phyloP scores from a whole-genome alignment of 108 stramenopile species.

The Fistulifera solaris region DNA sequence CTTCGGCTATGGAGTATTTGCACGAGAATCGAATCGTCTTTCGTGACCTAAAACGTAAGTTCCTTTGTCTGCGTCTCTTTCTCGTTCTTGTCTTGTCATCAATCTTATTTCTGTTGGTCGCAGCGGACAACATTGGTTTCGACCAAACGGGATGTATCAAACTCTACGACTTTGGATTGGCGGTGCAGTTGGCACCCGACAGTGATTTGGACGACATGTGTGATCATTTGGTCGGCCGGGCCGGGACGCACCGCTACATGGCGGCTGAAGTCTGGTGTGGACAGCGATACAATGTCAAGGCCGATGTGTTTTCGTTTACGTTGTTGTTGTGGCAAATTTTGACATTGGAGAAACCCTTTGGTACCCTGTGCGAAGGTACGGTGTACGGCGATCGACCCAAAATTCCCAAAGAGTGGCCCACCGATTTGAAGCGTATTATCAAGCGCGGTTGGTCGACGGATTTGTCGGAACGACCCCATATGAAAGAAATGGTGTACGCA shows the following conservation, averaged over 20 bases:
- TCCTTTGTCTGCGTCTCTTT: too few relatives aligned
- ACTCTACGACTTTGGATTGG: constrained; percentile 21
- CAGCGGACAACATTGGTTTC: constrained; percentile 44
- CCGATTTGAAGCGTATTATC: constrained; percentile 26
- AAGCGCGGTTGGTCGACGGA: constrained; percentile 36
- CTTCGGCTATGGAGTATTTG: constrained; percentile 43
- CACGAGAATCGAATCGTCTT: constrained; percentile 39
- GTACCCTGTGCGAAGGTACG: constrained; percentile 26
- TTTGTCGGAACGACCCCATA: constrained; percentile 26
- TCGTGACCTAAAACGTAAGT: constrained; percentile 66
- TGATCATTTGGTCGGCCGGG: constrained; percentile 12
- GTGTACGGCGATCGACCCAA: constrained; percentile 42
- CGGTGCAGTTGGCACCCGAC: background rate
- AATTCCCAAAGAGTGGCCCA: constrained; percentile 37
- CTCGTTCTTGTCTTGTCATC: too few relatives aligned
- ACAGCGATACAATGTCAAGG: constrained; percentile 53
- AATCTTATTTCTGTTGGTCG: too few relatives aligned
- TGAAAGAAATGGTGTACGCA: constrained; percentile 22
- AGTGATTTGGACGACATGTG: constrained; percentile 25
- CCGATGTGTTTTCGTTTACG: constrained; percentile 70
- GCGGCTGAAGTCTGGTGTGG: constrained; percentile 42
- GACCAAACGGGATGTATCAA: background rate
- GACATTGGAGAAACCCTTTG: constrained; percentile 11
- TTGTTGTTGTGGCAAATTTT: constrained; percentile 45
- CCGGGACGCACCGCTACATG: constrained; percentile 12